Percentiles rank a stretch among this genome's conserved stretches.
phyloP scores from a whole-genome alignment of 495 filamentous ascomycete genomes.

The Penicillium chermesinum region DNA sequence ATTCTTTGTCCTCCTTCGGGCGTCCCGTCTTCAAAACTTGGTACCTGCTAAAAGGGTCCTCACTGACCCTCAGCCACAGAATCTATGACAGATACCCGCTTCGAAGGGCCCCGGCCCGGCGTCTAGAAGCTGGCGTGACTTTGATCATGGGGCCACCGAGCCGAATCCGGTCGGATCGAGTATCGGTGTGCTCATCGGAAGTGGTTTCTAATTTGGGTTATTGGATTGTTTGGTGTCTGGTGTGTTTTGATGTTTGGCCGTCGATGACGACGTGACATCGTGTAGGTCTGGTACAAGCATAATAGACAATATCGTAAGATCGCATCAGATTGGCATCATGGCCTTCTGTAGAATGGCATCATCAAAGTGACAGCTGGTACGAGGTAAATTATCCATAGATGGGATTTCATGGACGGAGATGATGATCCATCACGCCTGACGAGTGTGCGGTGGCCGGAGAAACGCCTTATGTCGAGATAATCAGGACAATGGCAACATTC shows the following conservation, averaged over 20 bases:
- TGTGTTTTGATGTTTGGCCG: not conserved
- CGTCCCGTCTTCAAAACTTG: too few relatives aligned
- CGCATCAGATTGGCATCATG: not conserved
- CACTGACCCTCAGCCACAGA: too few relatives aligned
- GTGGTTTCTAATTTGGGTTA: not conserved
- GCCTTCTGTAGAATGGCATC: not conserved
- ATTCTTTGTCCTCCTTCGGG: not conserved
- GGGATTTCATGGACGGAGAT: too few relatives aligned
- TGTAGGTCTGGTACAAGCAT: not conserved
- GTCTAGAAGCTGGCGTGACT: too few relatives aligned
- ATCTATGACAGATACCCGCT: too few relatives aligned
- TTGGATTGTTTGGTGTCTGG: not conserved
- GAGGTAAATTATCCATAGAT: too few relatives aligned
- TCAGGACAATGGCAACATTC: not conserved
- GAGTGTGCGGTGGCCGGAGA: too few relatives aligned
- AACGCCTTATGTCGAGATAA: not conserved
- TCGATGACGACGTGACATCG: not conserved
- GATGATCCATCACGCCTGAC: too few relatives aligned
- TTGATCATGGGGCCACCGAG: too few relatives aligned
- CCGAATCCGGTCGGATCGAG: too few relatives aligned
- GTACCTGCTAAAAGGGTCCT: too few relatives aligned
- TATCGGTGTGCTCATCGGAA: not conserved
- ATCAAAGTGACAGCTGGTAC: not conserved
- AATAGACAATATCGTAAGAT: not conserved
- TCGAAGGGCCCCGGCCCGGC: too few relatives aligned